These are phyloP conservation scores for Paraphaeosphaeria minitans DNA, from an alignment of 2,329 filamentous ascomycete genomes.

Conservation along the genomic window DNA sequence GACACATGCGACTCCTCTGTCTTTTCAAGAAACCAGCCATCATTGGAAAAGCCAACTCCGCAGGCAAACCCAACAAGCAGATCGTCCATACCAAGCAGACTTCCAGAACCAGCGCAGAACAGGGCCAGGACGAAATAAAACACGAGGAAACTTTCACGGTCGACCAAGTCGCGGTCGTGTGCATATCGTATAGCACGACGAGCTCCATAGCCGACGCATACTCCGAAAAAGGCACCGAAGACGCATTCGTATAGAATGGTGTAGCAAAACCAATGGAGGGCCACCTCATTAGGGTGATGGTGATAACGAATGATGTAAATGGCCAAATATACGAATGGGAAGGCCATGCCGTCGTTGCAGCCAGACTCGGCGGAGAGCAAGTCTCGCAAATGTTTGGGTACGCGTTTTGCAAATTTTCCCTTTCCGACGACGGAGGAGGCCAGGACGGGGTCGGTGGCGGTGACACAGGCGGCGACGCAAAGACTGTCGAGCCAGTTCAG, in stretches of 20 bases:
- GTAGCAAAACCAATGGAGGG: slow-evolving; percentile 85
- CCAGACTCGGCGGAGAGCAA: slow-evolving; percentile 94
- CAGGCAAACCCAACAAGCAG: slow-evolving; percentile 92
- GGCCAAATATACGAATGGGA: slow-evolving; percentile 93
- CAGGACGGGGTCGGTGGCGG: slow-evolving; percentile 93
- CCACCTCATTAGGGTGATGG: slow-evolving; percentile 69
- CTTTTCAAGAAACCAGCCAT: slow-evolving; percentile 98
- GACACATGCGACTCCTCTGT: slow-evolving; percentile 98
- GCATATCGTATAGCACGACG: slow-evolving; percentile 88
- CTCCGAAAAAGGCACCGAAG: slow-evolving; percentile 88
- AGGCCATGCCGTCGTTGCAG: slow-evolving; percentile 99
- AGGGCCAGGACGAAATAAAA: slow-evolving; percentile 98
- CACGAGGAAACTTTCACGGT: slow-evolving; percentile 95
- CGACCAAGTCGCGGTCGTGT: slow-evolving; percentile 83
- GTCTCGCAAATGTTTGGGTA: slow-evolving; percentile 96
- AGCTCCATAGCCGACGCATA: slow-evolving; percentile 84
- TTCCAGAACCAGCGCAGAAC: slow-evolving; percentile 93
- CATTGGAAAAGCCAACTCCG: slow-evolving; percentile 98
- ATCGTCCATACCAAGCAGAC: slow-evolving; percentile 89
- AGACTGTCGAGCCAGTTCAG: slow-evolving; percentile 90
- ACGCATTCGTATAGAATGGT: slow-evolving; percentile 95
- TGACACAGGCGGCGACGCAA: slow-evolving; percentile 88
- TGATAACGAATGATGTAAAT: slow-evolving; percentile 87
- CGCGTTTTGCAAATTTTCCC: slow-evolving; percentile 96
- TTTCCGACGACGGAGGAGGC: slow-evolving; percentile 98